Percentiles rank a stretch among this genome's conserved stretches.
Evolutionary conservation across 345 rosid species (phyloP).

Genomic region (Acer yangbiense): DNA sequence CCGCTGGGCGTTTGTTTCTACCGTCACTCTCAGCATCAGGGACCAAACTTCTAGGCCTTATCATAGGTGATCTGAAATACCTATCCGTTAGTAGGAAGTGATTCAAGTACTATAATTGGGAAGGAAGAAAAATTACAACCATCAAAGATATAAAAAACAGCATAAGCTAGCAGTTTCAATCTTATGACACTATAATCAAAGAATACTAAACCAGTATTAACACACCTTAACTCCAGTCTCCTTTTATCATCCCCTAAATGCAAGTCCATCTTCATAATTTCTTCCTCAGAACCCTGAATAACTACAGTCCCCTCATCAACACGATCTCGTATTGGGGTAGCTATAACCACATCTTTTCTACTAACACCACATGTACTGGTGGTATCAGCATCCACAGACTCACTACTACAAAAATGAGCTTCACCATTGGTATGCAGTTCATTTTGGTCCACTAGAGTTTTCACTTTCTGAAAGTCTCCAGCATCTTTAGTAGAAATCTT

Average conservation of each 20-base stretch:
- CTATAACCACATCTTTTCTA: constrained; percentile 24
- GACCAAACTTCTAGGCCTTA: constrained; percentile 39
- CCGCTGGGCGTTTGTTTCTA: constrained; percentile 53
- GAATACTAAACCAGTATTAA: constrained; percentile 21
- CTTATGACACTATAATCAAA: constrained; percentile 17
- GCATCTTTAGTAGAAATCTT: constrained; percentile 14
- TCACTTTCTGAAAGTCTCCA: constrained; percentile 10
- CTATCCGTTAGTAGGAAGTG: constrained; percentile 37
- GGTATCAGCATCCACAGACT: constrained; percentile 27
- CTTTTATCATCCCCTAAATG: constrained; percentile 31
- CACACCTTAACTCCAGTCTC: constrained; percentile 55
- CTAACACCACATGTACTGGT: constrained; percentile 16
- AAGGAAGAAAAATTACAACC: constrained; percentile 22
- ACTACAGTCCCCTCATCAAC: constrained; percentile 25
- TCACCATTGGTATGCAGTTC: constrained; percentile 8
- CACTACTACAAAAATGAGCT: neutral
- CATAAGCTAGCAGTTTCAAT: constrained; percentile 20
- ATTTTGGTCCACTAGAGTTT: constrained; percentile 12
- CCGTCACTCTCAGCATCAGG: constrained; percentile 35
- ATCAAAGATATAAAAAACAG: constrained; percentile 16
- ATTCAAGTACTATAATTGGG: constrained; percentile 20
- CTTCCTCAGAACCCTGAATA: constrained; percentile 26
- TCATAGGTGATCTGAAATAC: constrained; percentile 52
- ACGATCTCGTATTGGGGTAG: constrained; percentile 6
- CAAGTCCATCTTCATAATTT: constrained; percentile 29